These are phyloP conservation scores for Macroventuria anomochaeta DNA, from an alignment of 2,329 filamentous ascomycete genomes.

Conservation along the genomic window DNA sequence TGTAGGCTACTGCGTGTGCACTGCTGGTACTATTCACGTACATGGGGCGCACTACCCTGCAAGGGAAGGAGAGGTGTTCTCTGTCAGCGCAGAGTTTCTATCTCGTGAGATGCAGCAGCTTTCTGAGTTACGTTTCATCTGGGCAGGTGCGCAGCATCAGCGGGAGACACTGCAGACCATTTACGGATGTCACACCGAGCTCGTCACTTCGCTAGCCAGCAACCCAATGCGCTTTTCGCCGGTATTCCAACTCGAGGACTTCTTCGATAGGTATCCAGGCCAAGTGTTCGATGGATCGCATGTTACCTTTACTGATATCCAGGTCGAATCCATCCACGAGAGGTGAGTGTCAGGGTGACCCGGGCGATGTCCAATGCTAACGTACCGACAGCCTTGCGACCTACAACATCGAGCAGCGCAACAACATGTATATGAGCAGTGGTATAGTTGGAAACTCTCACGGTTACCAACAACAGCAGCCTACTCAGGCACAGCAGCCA, in stretches of 20 bases:
- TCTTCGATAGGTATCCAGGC: conserved; percentile 82
- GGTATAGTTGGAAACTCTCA: conserved; percentile 35
- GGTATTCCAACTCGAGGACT: conserved; percentile 84
- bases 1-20: conserved; percentile 85
- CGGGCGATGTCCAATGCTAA: conserved; percentile 18
- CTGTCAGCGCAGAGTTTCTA: conserved; percentile 71
- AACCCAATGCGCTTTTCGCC: conserved; percentile 76
- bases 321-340: conserved; percentile 66
- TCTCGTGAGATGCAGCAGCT: conserved; percentile 81
- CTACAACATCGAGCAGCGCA: conserved; percentile 47
- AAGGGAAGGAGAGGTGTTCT: conserved; percentile 68
- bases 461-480: conserved; percentile 39
- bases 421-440: conserved; percentile 46
- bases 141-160: conserved; percentile 81
- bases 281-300: conserved; percentile 76
- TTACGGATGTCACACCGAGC: conserved; percentile 77
- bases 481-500: conserved; percentile 21
- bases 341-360: conserved; percentile 48
- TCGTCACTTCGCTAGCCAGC: conserved; percentile 74
- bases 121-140: conserved; percentile 74
- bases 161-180: conserved; percentile 78
- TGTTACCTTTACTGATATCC: conserved; percentile 71
- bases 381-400: conserved; percentile 35
- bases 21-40: conserved; percentile 85
- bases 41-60: conserved; percentile 81